Conservation (phyloP, 2,329 filamentous ascomycete species). For the Salinomyces thailandicus region DNA sequence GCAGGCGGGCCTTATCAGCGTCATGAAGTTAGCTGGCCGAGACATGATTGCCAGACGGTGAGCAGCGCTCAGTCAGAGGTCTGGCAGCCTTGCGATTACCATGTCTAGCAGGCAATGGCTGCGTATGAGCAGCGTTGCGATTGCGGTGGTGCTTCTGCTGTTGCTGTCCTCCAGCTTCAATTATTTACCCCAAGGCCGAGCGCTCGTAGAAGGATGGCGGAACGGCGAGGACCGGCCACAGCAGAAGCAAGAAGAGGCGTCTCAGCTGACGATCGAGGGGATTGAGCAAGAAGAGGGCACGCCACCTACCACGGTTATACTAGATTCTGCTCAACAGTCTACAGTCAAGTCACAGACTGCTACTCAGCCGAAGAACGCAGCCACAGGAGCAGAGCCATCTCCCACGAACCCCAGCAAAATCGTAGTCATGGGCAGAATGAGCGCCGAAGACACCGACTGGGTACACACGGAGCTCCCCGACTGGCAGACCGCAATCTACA, state of each 20-base stretch:
- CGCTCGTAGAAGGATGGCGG: neutral
- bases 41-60: too few relatives aligned
- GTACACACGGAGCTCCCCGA: conserved; percentile 35
- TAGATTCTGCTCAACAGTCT: neutral
- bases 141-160: neutral
- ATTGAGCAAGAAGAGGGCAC: neutral
- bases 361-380: neutral
- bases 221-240: neutral
- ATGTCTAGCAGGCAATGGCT: conserved; percentile 5
- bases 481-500: conserved; percentile 39
- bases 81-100: too few relatives aligned
- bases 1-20: too few relatives aligned
- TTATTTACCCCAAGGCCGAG: neutral
- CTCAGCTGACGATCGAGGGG: neutral
- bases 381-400: neutral
- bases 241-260: neutral
- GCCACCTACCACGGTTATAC: neutral
- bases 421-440: conserved; percentile 33
- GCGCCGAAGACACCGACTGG: conserved; percentile 37
- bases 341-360: neutral
- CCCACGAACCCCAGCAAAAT: conserved; percentile 14
- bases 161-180: conserved; percentile 2
- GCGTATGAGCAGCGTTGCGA: conserved; percentile 1
- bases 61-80: too few relatives aligned
- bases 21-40: too few relatives aligned